phyloP scores from a whole-genome alignment of 2,329 filamentous ascomycete genomes.

The Botrytis galanthina region DNA sequence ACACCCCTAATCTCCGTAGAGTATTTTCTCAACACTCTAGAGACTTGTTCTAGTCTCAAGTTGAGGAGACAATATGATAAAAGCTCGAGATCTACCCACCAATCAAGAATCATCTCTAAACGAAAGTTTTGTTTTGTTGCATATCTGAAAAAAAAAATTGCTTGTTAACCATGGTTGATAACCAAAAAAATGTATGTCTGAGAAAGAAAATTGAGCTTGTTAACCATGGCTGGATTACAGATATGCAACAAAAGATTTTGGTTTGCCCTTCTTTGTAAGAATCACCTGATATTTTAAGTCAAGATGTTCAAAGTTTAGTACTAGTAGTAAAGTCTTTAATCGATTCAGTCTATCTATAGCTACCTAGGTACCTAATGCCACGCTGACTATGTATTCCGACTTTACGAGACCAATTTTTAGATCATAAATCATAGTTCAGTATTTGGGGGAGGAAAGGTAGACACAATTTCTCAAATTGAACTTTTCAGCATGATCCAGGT shows the following conservation, averaged over 20 bases:
- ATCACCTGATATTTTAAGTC: neutral
- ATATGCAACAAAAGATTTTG: neutral
- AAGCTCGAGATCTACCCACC: neutral
- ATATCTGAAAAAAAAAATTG: neutral
- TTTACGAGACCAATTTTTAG: neutral
- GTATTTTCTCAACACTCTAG: neutral
- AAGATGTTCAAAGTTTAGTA: too few species aligned
- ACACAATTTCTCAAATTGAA: neutral
- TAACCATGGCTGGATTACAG: neutral
- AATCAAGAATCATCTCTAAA: neutral
- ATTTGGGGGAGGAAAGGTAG: neutral
- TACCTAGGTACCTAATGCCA: too few species aligned
- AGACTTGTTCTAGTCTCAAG: neutral
- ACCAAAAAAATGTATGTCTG: neutral
- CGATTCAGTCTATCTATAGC: too few species aligned
- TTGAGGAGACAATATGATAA: neutral
- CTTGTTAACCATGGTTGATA: neutral
- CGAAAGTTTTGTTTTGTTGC: neutral
- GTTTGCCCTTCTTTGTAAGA: rapidly evolving
- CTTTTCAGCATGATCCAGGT: neutral
- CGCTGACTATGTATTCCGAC: neutral
- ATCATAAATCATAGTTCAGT: neutral
- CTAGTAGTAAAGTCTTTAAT: too few species aligned
- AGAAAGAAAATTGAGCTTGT: neutral
- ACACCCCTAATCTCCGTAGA: neutral